Percentiles rank a stretch among this genome's conserved stretches.
These are phyloP conservation scores for Raffaelea arxii DNA, from an alignment of 2,329 filamentous ascomycete species.

Conservation along the genomic window DNA sequence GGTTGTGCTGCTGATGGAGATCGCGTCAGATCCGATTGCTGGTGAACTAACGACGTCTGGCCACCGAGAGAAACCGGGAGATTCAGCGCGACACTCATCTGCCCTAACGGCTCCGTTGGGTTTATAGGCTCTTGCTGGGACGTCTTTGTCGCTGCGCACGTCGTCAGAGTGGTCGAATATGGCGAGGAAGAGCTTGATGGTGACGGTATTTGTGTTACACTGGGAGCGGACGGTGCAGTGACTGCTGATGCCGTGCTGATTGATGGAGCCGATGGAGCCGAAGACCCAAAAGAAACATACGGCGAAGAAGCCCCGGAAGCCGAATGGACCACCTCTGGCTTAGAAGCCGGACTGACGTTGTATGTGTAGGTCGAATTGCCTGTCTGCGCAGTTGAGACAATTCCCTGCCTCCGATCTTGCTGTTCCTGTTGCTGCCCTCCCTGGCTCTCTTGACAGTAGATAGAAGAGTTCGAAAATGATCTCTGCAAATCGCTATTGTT, in stretches of 20 bases:
- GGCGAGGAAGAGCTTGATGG: not conserved
- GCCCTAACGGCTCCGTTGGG: constrained; percentile 4
- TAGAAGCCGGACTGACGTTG: no score
- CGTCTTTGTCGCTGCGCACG: not conserved
- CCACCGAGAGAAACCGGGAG: constrained; percentile 10
- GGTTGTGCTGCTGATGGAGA: constrained; percentile 1
- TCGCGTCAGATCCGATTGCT: not conserved
- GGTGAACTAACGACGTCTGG: constrained; percentile 9
- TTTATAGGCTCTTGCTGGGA: not conserved
- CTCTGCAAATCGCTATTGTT: not conserved
- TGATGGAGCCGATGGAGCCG: no score
- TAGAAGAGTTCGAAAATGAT: not conserved
- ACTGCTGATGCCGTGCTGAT: no score
- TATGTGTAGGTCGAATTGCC: no score
- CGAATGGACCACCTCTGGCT: no score
- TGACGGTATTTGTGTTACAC: not conserved
- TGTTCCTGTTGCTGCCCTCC: constrained; percentile 1
- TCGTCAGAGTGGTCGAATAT: not conserved
- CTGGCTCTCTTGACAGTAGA: not conserved
- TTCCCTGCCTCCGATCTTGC: no score
- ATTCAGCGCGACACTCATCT: constrained; percentile 10
- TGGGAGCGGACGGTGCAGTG: no score
- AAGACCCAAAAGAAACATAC: no score
- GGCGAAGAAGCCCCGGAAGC: no score
- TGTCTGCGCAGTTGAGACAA: no score